phyloP scores from a whole-genome alignment of 441 rosid species.

The Pelargonium hybrid region DNA sequence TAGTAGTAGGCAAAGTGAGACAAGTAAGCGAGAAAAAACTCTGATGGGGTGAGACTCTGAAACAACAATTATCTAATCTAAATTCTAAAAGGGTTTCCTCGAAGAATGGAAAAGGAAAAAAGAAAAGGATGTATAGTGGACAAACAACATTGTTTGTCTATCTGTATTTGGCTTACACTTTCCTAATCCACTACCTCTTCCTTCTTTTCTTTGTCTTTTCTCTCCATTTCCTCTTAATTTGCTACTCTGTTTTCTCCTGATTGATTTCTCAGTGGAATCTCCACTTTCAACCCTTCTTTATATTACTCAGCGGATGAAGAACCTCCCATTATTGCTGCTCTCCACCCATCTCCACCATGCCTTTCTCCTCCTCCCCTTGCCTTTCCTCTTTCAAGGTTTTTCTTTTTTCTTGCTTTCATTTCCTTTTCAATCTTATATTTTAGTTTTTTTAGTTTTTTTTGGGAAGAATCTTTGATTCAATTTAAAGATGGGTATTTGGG shows the following conservation, averaged over 20 bases:
- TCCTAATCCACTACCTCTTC: not conserved
- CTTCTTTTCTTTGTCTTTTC: not conserved
- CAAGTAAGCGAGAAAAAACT: too few relatives aligned
- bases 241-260: not conserved
- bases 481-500: conserved; percentile 5
- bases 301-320: not conserved
- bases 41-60: too few relatives aligned
- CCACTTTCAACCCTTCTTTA: not conserved
- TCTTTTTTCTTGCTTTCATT: not conserved
- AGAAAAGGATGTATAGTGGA: not conserved
- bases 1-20: too few relatives aligned
- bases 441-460: not conserved
- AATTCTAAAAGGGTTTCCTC: not conserved
- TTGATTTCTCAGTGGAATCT: not conserved
- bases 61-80: too few relatives aligned
- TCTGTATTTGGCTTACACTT: not conserved
- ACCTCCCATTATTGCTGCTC: not conserved
- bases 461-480: not conserved
- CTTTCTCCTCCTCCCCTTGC: not conserved
- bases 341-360: not conserved
- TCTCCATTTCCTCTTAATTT: not conserved
- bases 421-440: conserved; percentile 8
- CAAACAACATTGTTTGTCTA: not conserved
- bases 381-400: not conserved
- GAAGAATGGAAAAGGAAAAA: not conserved